Evolutionary conservation across 345 rosid genomes (phyloP).

Genomic region (Mallotus nudiflorus): DNA sequence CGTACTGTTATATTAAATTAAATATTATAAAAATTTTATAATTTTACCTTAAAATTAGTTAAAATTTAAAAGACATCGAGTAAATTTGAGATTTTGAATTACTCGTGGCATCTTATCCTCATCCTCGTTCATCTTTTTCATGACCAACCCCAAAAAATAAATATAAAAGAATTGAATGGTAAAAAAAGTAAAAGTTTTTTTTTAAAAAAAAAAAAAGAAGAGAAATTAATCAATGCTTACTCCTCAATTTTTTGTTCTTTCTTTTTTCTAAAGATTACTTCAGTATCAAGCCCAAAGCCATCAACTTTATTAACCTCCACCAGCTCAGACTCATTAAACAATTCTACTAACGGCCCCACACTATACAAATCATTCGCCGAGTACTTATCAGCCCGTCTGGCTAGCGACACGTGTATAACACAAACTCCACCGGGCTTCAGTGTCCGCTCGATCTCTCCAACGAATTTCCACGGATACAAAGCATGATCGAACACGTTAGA

Average conservation of each 20-base stretch:
- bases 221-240: not conserved
- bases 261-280: slow-evolving; percentile 32
- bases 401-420: slow-evolving; percentile 38
- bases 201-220: slow-evolving; percentile 1
- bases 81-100: too few species aligned
- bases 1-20: too few species aligned
- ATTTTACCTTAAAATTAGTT: too few species aligned
- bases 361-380: slow-evolving; percentile 45
- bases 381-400: slow-evolving; percentile 39
- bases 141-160: not conserved
- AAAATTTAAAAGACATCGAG: too few species aligned
- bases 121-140: too few species aligned
- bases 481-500: slow-evolving; percentile 51
- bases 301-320: slow-evolving; percentile 31
- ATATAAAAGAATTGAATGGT: not conserved
- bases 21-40: too few species aligned
- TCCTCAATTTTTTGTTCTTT: not conserved
- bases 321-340: slow-evolving; percentile 35
- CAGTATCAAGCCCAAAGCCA: slow-evolving; percentile 47
- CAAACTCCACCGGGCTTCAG: slow-evolving; percentile 39
- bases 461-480: slow-evolving; percentile 34
- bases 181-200: too few species aligned
- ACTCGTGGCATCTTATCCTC: too few species aligned
- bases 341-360: slow-evolving; percentile 27
- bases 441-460: slow-evolving; percentile 46